Conservation (phyloP, 306 rosid species). For the Medicago truncatula region DNA sequence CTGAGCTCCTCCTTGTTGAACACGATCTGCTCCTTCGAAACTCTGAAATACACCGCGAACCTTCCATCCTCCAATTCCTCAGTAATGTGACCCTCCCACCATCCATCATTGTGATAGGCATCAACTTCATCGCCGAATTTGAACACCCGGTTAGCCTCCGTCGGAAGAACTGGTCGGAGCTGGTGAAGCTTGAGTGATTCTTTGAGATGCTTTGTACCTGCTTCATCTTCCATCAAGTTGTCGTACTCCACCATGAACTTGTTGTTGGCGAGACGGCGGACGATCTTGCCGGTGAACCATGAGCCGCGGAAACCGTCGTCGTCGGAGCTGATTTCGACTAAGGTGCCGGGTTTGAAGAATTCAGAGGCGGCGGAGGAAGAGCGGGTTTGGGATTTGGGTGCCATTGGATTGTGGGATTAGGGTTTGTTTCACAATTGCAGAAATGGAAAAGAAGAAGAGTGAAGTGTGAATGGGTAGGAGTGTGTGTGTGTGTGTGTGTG, state of each 20-base stretch:
- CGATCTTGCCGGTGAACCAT: constrained; percentile 50
- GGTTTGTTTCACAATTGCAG: constrained; percentile 17
- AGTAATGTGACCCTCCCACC: constrained; percentile 68
- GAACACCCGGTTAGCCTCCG: constrained; percentile 39
- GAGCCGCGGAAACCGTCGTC: constrained; percentile 72
- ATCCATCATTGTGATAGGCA: constrained; percentile 62
- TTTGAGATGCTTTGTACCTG: constrained; percentile 34
- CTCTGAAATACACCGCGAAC: constrained; percentile 57
- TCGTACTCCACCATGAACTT: constrained; percentile 53
- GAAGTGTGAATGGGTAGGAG: neutral
- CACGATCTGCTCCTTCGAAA: constrained; percentile 54
- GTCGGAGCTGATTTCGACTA: constrained; percentile 56
- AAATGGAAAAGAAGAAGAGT: neutral
- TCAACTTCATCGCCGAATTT: constrained; percentile 66
- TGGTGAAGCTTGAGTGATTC: constrained; percentile 43
- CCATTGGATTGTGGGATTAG: neutral
- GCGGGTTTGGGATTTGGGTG: constrained; percentile 7
- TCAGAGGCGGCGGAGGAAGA: neutral
- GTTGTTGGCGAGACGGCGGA: constrained; percentile 40
- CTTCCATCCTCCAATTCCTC: constrained; percentile 40
- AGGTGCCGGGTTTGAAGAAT: constrained; percentile 44
- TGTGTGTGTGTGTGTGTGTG: neutral
- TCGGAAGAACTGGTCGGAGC: constrained; percentile 57
- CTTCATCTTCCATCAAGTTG: constrained; percentile 43
- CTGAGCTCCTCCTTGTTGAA: constrained; percentile 52